phyloP scores from a whole-genome alignment of 2,329 filamentous ascomycete genomes.

The Sclerotinia borealis region DNA sequence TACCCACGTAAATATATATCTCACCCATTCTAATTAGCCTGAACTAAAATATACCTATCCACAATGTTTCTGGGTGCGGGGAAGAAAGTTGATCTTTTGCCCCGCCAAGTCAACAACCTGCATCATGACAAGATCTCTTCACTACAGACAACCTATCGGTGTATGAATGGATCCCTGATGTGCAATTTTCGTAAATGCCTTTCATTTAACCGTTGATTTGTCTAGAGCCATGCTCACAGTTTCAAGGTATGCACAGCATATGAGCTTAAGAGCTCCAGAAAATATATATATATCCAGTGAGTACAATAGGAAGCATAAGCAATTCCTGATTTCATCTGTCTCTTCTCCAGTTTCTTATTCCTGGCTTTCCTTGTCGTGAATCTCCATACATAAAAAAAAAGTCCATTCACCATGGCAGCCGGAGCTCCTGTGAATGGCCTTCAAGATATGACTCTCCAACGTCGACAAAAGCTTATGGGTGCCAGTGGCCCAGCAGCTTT shows the following conservation, averaged over 20 bases:
- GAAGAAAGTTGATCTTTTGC: not conserved
- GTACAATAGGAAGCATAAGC: not conserved
- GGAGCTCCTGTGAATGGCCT: slow-evolving; percentile 22
- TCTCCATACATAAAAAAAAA: not conserved
- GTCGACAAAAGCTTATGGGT: slow-evolving; percentile 49
- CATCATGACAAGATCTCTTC: not conserved
- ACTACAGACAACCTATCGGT: not conserved
- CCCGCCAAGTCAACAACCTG: not conserved
- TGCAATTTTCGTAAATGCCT: not conserved
- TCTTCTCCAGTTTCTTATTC: not conserved
- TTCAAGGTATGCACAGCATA: not conserved
- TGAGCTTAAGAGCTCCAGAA: not conserved
- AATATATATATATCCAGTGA: not conserved
- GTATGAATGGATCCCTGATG: not conserved
- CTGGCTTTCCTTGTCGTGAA: not conserved
- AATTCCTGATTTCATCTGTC: not conserved
- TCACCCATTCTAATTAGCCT: not conserved
- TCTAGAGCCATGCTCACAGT: not conserved
- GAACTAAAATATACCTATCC: not conserved
- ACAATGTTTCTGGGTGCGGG: not conserved
- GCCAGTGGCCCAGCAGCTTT: slow-evolving; percentile 46
- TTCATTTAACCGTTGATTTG: not conserved
- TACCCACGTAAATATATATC: not conserved
- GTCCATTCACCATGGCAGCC: slow-evolving; percentile 2
- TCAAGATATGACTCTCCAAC: slow-evolving; percentile 47